phyloP scores from a whole-genome alignment of 1,139 yeast species.

The Diutina siamensis region DNA sequence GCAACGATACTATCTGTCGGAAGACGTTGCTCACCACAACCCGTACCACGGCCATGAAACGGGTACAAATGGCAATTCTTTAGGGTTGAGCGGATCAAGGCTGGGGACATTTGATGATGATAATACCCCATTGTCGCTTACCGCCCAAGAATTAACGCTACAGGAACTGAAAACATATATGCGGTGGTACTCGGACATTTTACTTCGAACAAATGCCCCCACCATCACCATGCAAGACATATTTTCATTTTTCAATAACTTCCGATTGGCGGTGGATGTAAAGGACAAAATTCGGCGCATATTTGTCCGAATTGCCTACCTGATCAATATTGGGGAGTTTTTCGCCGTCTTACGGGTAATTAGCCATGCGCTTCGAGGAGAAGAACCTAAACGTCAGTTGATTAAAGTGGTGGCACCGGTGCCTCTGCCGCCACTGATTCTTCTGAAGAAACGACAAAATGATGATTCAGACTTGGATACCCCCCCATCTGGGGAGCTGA shows the following conservation, averaged over 20 bases:
- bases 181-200: constrained; percentile 67
- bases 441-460: constrained; percentile 40
- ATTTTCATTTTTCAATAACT: constrained; percentile 50
- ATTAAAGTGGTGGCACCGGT: constrained; percentile 43
- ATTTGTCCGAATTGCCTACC: constrained; percentile 36
- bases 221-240: constrained; percentile 52
- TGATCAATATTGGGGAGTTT: constrained; percentile 63
- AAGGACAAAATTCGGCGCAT: constrained; percentile 37
- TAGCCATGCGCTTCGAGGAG: constrained; percentile 41
- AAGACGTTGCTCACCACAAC: constrained; percentile 6
- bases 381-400: constrained; percentile 38
- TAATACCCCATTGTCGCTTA: constrained; percentile 47
- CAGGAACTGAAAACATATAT: constrained; percentile 63
- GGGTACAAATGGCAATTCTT: constrained; percentile 6
- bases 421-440: constrained; percentile 59
- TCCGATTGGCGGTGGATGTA: constrained; percentile 33
- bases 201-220: constrained; percentile 44
- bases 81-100: no score
- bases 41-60: not conserved
- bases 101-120: constrained; percentile 9
- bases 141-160: constrained; percentile 47
- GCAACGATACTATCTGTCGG: constrained; percentile 6
- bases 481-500: constrained; percentile 3
- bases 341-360: constrained; percentile 59
- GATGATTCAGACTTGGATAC: constrained; percentile 24